phyloP scores from a whole-genome alignment of 1,284 basidiomycete genomes.

The Leccinum pachyderme region DNA sequence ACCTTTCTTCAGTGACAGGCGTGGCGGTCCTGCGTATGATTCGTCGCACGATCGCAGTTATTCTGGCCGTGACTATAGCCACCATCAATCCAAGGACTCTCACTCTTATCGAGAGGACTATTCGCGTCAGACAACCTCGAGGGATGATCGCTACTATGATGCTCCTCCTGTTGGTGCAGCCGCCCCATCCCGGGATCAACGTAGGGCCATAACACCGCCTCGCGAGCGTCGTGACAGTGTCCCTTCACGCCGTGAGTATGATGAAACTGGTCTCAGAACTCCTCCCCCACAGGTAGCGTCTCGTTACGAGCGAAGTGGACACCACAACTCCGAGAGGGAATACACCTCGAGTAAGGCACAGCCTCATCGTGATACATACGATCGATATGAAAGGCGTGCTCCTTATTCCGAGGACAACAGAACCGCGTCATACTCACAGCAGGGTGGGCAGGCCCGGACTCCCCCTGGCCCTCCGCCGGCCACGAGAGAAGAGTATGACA shows the following conservation, averaged over 20 bases:
- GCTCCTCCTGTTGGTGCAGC: constrained; percentile 45
- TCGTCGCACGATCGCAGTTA: constrained; percentile 52
- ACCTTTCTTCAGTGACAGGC: constrained; percentile 16
- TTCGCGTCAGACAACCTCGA: constrained; percentile 39
- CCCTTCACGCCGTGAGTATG: constrained; percentile 57
- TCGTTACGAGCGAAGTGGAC: constrained; percentile 44
- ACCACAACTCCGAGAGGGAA: constrained; percentile 44
- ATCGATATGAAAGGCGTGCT: constrained; percentile 59
- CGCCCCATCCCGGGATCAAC: constrained; percentile 48
- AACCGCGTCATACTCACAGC: constrained; percentile 27
- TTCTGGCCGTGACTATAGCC: constrained; percentile 46
- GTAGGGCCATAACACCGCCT: constrained; percentile 57
- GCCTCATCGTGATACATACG: constrained; percentile 50
- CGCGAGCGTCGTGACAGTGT: constrained; percentile 65
- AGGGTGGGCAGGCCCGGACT: constrained; percentile 42
- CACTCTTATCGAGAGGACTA: constrained; percentile 49
- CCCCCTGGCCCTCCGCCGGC: constrained; percentile 42
- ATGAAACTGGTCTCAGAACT: constrained; percentile 61
- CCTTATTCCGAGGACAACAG: constrained; percentile 26
- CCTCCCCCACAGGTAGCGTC: constrained; percentile 40
- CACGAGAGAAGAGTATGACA: constrained; percentile 50
- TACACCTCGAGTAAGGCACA: constrained; percentile 47
- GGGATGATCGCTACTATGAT: constrained; percentile 56
- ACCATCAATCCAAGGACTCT: constrained; percentile 42
- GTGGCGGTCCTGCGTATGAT: constrained; percentile 41